Conservation (phyloP, 2,329 filamentous ascomycete species). For the Alternaria consortialis region DNA sequence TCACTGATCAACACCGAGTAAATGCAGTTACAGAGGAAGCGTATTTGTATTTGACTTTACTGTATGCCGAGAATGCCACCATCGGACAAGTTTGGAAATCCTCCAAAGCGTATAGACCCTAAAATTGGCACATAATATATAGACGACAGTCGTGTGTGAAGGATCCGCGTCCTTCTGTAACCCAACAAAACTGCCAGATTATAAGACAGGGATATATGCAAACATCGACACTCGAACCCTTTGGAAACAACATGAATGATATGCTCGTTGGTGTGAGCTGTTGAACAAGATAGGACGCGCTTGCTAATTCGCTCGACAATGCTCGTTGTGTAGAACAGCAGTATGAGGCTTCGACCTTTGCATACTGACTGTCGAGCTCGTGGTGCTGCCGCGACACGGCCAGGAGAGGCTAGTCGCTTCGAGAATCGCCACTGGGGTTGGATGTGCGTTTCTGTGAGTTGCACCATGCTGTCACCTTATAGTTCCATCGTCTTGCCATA, state of each 20-base stretch:
- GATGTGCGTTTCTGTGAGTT: constrained; percentile 3
- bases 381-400: constrained; percentile 11
- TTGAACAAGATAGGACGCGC: constrained; percentile 16
- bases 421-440: constrained; percentile 6
- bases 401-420: constrained; percentile 3
- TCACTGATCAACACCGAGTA: background rate
- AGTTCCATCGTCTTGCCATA: constrained; percentile 33
- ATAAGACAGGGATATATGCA: constrained; percentile 1
- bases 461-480: constrained; percentile 12
- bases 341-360: constrained; percentile 22
- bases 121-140: constrained; percentile 31
- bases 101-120: constrained; percentile 37
- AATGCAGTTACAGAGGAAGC: background rate
- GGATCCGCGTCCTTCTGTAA: constrained; percentile 17
- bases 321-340: constrained; percentile 15
- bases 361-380: constrained; percentile 15
- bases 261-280: constrained; percentile 6
- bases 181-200: constrained; percentile 9
- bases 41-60: constrained; percentile 19
- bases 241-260: constrained; percentile 4
- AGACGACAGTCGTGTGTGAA: constrained; percentile 27
- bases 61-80: constrained; percentile 20
- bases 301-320: constrained; percentile 22
- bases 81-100: constrained; percentile 6
- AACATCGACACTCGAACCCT: background rate